Evolutionary conservation across 495 filamentous ascomycete species (phyloP).

Genomic region (Lasiosphaeria hispida): DNA sequence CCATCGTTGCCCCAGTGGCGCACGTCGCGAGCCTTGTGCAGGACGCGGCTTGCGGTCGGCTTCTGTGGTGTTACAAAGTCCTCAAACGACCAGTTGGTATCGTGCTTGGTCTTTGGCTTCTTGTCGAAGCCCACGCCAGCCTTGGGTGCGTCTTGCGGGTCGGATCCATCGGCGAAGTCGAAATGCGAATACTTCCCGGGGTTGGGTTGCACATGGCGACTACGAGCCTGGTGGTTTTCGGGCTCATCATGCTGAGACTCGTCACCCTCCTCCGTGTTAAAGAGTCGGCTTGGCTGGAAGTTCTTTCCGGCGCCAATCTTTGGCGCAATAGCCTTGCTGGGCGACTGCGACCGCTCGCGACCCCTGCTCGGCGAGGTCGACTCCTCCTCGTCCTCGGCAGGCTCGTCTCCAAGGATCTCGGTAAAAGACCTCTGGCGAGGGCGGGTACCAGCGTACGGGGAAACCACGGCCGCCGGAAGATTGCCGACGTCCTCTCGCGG

Average conservation of each 20-base stretch:
- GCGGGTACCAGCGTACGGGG: slow-evolving; percentile 48
- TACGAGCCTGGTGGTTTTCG: slow-evolving; percentile 36
- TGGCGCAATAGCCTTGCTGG: slow-evolving; percentile 49
- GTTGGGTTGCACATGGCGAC: slow-evolving; percentile 52
- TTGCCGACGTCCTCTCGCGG: slow-evolving; percentile 56
- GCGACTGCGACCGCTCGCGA: slow-evolving; percentile 40
- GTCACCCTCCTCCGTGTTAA: slow-evolving; percentile 55
- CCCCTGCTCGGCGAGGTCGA: slow-evolving; percentile 49
- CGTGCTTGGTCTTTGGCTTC: slow-evolving; percentile 59
- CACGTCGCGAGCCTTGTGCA: slow-evolving; percentile 50
- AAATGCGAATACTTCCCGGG: slow-evolving; percentile 84
- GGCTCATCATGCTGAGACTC: slow-evolving; percentile 37
- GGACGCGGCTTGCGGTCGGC: slow-evolving; percentile 39
- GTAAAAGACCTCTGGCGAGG: slow-evolving; percentile 52
- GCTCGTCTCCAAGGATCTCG: slow-evolving; percentile 48
- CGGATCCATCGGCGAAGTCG: slow-evolving; percentile 68
- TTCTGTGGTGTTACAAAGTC: slow-evolving; percentile 83
- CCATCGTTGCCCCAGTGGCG: slow-evolving; percentile 70
- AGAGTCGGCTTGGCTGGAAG: slow-evolving; percentile 67
- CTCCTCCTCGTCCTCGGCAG: slow-evolving; percentile 36
- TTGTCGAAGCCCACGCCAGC: slow-evolving; percentile 25
- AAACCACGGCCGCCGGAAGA: slow-evolving; percentile 45
- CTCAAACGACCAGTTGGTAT: slow-evolving; percentile 77
- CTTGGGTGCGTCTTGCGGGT: slow-evolving; percentile 36
- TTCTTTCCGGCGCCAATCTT: slow-evolving; percentile 71